Evolutionary conservation across 352 stramenopile genomes (phyloP), one percentile per base, ranked within the genome.

Genomic region (Globisporangium polare): DNA sequence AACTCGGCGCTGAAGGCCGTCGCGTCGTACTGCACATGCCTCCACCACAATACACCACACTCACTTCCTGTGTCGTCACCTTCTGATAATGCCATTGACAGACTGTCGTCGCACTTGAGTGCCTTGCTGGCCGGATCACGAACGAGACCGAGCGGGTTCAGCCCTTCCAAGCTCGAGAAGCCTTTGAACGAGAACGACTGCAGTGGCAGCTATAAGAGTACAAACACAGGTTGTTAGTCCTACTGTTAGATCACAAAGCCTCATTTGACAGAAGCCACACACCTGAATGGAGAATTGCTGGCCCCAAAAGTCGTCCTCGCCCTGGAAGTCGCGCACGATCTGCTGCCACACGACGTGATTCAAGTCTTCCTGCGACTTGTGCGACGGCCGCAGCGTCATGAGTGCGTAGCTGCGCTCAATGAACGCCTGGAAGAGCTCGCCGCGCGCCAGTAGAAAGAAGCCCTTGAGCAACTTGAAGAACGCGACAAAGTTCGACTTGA

Each of bases 401-500:
- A 86, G 63, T 4, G 72, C 60, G 42, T 73, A 78, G 60, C 69
- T 89, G 2, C 77, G 71, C 42, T 94, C 82, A 41, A 94, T 74
- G 13, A 94, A 77, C 35, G 80, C 73, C 60, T 92, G 80, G 49
- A 90, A 91, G 13, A 94, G 51, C 58, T 91, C 85, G 6, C 85
- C 85, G 18, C 80, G 75, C 2, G 78, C 71, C 3, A 91, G 45
- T 26, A 94, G 50, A 53, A 89, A 94, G 59, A 88, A 89, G 0
- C 73, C 67, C 56, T 91, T 90, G 17, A 94, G 61, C 7, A 72
- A 62, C 27, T 75, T 69, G 26, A 90, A 57, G 51, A 79, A 86
- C 10, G 71, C 64, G 2, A 86, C 73, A 62, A 94, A 94, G 12
- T 84, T 59, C 3, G 75, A 71, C 42, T 88, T 81, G 2, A 89